Evolutionary conservation across 2,329 filamentous ascomycete species (phyloP).

Genomic region (Aureobasidium sp.): DNA sequence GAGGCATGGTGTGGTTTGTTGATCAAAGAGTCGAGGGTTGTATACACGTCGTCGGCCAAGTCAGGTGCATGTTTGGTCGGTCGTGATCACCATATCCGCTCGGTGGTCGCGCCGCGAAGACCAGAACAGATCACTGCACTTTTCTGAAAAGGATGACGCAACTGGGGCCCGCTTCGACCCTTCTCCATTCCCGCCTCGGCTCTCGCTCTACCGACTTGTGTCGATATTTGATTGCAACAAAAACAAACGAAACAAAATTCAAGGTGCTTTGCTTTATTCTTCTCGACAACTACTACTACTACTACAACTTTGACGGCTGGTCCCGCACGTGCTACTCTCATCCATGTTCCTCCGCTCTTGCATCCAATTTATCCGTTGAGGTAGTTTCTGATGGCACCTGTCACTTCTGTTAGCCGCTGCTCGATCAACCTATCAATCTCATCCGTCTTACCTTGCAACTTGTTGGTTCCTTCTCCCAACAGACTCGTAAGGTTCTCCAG

Average conservation of each 20-base stretch:
- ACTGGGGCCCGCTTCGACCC: not conserved
- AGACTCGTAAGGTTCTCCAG: conserved; percentile 79
- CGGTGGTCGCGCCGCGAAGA: not conserved
- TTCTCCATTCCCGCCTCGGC: not conserved
- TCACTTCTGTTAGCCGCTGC: not conserved
- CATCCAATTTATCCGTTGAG: conserved; percentile 22
- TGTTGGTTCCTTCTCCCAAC: conserved; percentile 75
- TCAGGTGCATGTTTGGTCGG: conserved; percentile 4
- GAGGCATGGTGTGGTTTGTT: not conserved
- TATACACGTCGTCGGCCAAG: not conserved
- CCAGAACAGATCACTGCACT: not conserved
- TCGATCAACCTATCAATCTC: too few species aligned
- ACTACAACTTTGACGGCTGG: not conserved
- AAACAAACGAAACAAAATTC: not conserved
- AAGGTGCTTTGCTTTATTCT: not conserved
- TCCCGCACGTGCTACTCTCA: not conserved
- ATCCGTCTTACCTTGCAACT: conserved; percentile 56
- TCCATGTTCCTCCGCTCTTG: not conserved
- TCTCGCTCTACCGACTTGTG: not conserved
- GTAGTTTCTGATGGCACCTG: conserved; percentile 27
- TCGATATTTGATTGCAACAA: not conserved
- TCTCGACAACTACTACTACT: not conserved
- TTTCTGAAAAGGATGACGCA: not conserved
- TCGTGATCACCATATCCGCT: not conserved
- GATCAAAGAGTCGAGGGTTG: not conserved